phyloP scores from a whole-genome alignment of 768 basidiomycete species.

The Collybia sp. region DNA sequence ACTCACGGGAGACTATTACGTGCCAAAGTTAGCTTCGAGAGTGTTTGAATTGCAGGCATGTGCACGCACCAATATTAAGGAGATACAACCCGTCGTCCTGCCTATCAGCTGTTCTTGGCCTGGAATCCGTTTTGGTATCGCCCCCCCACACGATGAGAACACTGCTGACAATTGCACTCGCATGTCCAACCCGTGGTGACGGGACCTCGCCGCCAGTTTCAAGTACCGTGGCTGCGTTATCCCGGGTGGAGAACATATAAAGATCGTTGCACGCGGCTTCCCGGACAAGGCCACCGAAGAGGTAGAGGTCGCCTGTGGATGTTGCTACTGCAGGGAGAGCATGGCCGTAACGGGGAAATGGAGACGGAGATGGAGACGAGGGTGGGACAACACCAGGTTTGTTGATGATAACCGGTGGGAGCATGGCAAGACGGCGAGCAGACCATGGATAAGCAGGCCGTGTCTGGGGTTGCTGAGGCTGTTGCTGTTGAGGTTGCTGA shows the following conservation, averaged over 20 bases:
- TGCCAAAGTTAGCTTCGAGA: background rate
- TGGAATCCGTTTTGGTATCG: constrained; percentile 81
- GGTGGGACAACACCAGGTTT: constrained; percentile 65
- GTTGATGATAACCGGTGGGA: constrained; percentile 59
- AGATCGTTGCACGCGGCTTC: constrained; percentile 90
- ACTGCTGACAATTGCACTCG: constrained; percentile 91
- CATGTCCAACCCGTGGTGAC: constrained; percentile 91
- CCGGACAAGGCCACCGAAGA: constrained; percentile 95
- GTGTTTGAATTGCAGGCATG: background rate
- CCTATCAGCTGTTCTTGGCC: constrained; percentile 56
- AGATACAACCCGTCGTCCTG: constrained; percentile 94
- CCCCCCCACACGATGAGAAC: constrained; percentile 98
- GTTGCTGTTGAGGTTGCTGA: constrained; percentile 26
- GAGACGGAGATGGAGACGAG: constrained; percentile 71
- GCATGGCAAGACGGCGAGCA: constrained; percentile 64
- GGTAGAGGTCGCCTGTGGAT: constrained; percentile 83
- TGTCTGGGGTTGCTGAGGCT: constrained; percentile 27
- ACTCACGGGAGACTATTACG: constrained; percentile 79
- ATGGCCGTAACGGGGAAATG: constrained; percentile 96
- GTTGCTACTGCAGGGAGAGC: constrained; percentile 79
- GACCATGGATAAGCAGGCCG: constrained; percentile 83
- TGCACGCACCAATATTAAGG: constrained; percentile 79
- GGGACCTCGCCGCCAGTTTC: constrained; percentile 90
- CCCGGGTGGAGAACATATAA: constrained; percentile 80
- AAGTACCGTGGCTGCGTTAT: constrained; percentile 74